These are phyloP conservation scores for Caloboletus firmus DNA, from an alignment of 1,284 basidiomycete genomes.

Conservation along the genomic window DNA sequence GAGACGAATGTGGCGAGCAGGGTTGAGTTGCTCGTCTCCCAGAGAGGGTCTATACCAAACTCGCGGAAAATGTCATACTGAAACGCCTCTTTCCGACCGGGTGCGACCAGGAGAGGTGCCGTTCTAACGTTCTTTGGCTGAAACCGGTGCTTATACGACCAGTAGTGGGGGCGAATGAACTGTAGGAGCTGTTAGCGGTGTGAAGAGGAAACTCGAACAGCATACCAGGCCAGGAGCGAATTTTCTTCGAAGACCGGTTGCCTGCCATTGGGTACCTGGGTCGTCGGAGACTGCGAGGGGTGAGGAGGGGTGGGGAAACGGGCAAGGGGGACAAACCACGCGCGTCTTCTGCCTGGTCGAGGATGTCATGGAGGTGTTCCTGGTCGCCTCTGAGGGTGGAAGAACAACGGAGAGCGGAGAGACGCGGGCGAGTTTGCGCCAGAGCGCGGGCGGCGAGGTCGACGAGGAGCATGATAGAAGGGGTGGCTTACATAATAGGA, in stretches of 20 bases:
- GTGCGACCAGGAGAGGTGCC: conserved; percentile 46
- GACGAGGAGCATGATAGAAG: conserved; percentile 6
- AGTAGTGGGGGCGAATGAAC: conserved; percentile 48
- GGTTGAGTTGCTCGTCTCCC: conserved; percentile 64
- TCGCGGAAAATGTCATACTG: conserved; percentile 68
- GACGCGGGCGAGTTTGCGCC: neutral
- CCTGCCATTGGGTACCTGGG: conserved; percentile 20
- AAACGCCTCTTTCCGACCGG: conserved; percentile 49
- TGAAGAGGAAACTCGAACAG: neutral
- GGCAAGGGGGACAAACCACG: conserved; percentile 4
- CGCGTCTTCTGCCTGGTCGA: conserved; percentile 23
- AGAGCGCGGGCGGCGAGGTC: conserved; percentile 11
- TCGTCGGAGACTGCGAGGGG: conserved; percentile 1
- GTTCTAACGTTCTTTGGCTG: conserved; percentile 23
- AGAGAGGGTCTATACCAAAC: conserved; percentile 66
- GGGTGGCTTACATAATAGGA: conserved; percentile 6
- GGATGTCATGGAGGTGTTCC: conserved; percentile 25
- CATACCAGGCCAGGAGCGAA: conserved; percentile 26
- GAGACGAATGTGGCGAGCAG: conserved; percentile 73
- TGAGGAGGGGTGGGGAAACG: neutral
- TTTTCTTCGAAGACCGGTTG: conserved; percentile 27
- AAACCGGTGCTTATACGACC: conserved; percentile 43
- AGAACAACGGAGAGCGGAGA: conserved; percentile 5
- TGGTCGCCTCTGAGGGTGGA: conserved; percentile 27
- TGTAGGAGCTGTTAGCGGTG: conserved; percentile 21